phyloP scores from a whole-genome alignment of 2,329 filamentous ascomycete species.

The Coccinonectria pachysandricola region DNA sequence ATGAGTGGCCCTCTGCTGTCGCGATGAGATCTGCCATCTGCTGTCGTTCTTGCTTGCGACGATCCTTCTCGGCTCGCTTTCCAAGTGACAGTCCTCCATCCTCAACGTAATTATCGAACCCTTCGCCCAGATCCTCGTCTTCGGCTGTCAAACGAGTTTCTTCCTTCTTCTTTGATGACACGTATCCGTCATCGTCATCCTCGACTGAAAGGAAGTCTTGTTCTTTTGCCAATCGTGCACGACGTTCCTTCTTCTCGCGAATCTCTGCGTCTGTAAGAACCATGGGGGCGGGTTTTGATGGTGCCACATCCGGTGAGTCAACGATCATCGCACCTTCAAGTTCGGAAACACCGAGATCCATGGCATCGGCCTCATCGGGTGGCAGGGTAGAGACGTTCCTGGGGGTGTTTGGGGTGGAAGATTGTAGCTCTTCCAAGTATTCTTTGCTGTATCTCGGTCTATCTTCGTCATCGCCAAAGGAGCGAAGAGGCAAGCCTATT shows the following conservation, averaged over 20 bases:
- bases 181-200: slow-evolving; percentile 38
- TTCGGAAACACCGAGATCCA: slow-evolving; percentile 49
- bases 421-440: slow-evolving; percentile 75
- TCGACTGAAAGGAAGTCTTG: slow-evolving; percentile 57
- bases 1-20: slow-evolving; percentile 59
- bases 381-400: slow-evolving; percentile 43
- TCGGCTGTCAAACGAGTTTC: slow-evolving; percentile 69
- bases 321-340: slow-evolving; percentile 57
- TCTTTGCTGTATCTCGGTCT: slow-evolving; percentile 77
- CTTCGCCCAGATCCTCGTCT: slow-evolving; percentile 87
- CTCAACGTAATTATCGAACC: slow-evolving; percentile 85
- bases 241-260: slow-evolving; percentile 78
- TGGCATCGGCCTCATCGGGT: slow-evolving; percentile 37
- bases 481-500: slow-evolving; percentile 43
- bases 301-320: slow-evolving; percentile 28
- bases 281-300: slow-evolving; percentile 26
- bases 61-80: slow-evolving; percentile 66
- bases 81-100: slow-evolving; percentile 73
- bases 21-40: slow-evolving; percentile 79
- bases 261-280: slow-evolving; percentile 83
- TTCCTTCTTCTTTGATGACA: slow-evolving; percentile 45
- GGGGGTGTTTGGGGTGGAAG: slow-evolving; percentile 75
- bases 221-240: slow-evolving; percentile 65
- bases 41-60: slow-evolving; percentile 52
- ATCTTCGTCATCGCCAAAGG: slow-evolving; percentile 51